Evolutionary conservation across 139 green algal genomes (phyloP), one percentile per base, ranked within the genome.

Genomic region (Chlorella ohadii): DNA sequence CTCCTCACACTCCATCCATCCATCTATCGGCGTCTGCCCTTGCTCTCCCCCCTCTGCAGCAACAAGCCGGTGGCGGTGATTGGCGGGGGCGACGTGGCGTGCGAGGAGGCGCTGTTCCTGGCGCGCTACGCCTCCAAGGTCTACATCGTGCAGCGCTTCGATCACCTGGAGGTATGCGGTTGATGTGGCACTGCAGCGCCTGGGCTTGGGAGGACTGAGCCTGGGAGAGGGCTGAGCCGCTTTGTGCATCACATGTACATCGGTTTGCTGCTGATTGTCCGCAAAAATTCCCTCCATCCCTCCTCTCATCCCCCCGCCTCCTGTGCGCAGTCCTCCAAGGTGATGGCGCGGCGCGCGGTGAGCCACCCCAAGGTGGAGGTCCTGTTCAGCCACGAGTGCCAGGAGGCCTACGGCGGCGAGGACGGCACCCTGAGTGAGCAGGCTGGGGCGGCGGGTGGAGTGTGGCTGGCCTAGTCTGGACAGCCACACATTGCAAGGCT

Each of bases 91-190:
- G 93, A 96, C 82, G 88, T 82, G 33, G 93, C 93, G 36, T 94
- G 94, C 90, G 93, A 96, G 88, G 93, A 96, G 87, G 91, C 93
- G 4, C 70, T 86, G 34, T 95, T 94, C 86, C 87, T 96, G 31
- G 93, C 92, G 19, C 90, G 91, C 68, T 95, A 90, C 27, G 90
- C 56, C 27, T 89, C 81, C 55, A 78, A 78, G 63, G 82, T 87
- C 11, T 83, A 71, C 63, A 78, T 87, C 65, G 75, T 87, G 61
- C 64, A 83, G 61, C 82, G 82, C 47, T 82, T 68, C 25, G 64
- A 82, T 64, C 67, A 85, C 68, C 68, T 85, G 56, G 80, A 85
- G 80, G 80, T 85, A 34, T 17, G 80, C 7, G n/a, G 3, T 6
- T 41, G n/a, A 55, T 55, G 51, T 13, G 15, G 51, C 51, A 59